Evolutionary conservation across 352 stramenopile species (phyloP).

Genomic region (Pythium guiyangense): DNA sequence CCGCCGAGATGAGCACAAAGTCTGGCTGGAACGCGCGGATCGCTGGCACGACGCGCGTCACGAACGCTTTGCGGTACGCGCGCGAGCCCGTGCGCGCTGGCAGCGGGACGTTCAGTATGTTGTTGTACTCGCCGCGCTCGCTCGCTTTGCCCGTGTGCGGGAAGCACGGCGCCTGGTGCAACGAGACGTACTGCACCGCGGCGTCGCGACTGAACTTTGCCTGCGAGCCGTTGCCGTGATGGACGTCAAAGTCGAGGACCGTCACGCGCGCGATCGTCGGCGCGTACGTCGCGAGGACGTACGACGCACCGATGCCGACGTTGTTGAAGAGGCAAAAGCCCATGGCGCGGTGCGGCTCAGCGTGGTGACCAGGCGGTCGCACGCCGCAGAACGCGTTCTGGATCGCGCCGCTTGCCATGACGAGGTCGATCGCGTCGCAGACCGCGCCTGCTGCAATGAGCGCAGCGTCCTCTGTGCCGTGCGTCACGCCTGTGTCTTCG

Average conservation of each 20-base stretch:
- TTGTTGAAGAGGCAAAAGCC: slow-evolving; percentile 97
- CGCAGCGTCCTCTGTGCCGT: slow-evolving; percentile 51
- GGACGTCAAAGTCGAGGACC: slow-evolving; percentile 73
- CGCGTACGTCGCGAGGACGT: slow-evolving; percentile 78
- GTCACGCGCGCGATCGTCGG: slow-evolving; percentile 27
- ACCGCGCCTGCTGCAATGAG: slow-evolving; percentile 68
- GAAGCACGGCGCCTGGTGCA: slow-evolving; percentile 55
- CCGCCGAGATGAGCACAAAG: slow-evolving; percentile 77
- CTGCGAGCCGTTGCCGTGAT: slow-evolving; percentile 88
- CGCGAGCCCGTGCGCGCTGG: slow-evolving; percentile 24
- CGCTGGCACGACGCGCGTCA: slow-evolving; percentile 20
- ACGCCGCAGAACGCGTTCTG: slow-evolving; percentile 89
- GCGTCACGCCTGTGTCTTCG: slow-evolving; percentile 63
- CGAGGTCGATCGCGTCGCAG: slow-evolving; percentile 66
- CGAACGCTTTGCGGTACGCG: slow-evolving; percentile 35
- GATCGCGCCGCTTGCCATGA: slow-evolving; percentile 19
- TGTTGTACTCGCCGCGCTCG: slow-evolving; percentile 28
- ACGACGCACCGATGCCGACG: slow-evolving; percentile 90
- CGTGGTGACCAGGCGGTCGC: slow-evolving; percentile 57
- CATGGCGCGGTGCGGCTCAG: slow-evolving; percentile 39
- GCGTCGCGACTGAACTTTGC: slow-evolving; percentile 3
- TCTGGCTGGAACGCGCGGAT: slow-evolving; percentile 64
- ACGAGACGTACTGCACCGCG: slow-evolving; percentile 48
- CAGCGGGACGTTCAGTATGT: slow-evolving; percentile 48
- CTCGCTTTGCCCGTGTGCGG: slow-evolving; percentile 31